Base-by-base conservation (phyloP, 2,329 filamentous ascomycete genomes). In the Stachybotrys chartarum region DNA sequence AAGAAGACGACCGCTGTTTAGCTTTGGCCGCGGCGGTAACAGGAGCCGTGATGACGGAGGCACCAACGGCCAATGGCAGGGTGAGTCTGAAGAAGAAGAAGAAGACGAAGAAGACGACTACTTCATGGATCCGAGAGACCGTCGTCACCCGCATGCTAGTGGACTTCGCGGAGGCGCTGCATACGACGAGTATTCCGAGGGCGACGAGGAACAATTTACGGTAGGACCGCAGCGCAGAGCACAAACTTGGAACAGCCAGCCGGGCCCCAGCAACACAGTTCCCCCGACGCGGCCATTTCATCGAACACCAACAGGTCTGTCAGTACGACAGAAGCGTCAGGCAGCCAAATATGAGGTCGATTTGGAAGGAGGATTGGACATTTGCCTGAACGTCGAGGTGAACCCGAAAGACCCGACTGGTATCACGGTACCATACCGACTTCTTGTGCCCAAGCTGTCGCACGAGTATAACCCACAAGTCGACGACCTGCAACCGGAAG, bases 351-450 rank as follows among this genome's bases (percentile, higher is more conserved):
- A 77, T 48, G 78, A 82, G 10, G 82, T 97, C 57, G 85, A 96
- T 66, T 78, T 97, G 0, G 84, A 94, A 66, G 88, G 87, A 32
- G 91, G 91, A 0, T 76, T 99, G 10, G 91, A 97, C 61, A 86
- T 99, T 42, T 88, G 85, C 52, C 73, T 99, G 48, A 96, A 97
- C 63, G 85, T 96, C 59, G 94, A 99, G 72, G 84, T 97, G 58
- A 91, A 87, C 63, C 82, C 89, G 49, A 85, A 84, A 59, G 91
- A 99, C 63, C 93, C 94, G 1, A 81, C 88, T 0, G 95, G 94
- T 14, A 91, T 90, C 60, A 99, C 94, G 0, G 83, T 85, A 52
- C 90, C 91, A 8, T 99, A 99, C 69, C 80, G 91, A 45, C 74
- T 99, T 6, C 79, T 97, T 1, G 86, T 99, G 6, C 94, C 95